Evolutionary conservation across 768 basidiomycete genomes (phyloP).

Genomic region (Boletus insuetus): DNA sequence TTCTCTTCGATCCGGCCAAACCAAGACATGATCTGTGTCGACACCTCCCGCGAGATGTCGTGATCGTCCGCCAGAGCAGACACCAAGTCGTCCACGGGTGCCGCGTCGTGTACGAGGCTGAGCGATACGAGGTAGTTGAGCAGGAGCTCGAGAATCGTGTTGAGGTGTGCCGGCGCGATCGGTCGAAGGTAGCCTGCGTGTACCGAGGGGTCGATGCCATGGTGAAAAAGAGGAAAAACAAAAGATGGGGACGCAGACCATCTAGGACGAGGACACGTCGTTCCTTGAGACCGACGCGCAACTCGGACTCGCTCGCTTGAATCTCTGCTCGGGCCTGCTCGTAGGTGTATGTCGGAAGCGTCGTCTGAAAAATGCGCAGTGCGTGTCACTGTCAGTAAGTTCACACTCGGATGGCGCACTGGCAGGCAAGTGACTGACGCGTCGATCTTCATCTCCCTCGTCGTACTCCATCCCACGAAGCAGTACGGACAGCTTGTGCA

Average conservation of each 20-base stretch:
- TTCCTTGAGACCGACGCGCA: slow-evolving; percentile 61
- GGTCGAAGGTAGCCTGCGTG: slow-evolving; percentile 66
- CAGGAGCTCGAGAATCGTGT: slow-evolving; percentile 68
- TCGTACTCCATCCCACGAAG: slow-evolving; percentile 70
- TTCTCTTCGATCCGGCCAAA: slow-evolving; percentile 63
- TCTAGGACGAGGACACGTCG: slow-evolving; percentile 70
- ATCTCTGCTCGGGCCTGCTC: slow-evolving; percentile 60
- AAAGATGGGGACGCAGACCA: slow-evolving; percentile 37
- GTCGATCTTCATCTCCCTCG: slow-evolving; percentile 51
- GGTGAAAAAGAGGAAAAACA: background rate
- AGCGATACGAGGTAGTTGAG: slow-evolving; percentile 72
- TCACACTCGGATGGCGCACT: too few species aligned
- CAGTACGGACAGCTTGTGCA: slow-evolving; percentile 61
- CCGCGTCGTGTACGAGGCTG: slow-evolving; percentile 49
- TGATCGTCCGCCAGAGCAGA: slow-evolving; percentile 67
- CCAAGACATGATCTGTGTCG: slow-evolving; percentile 74
- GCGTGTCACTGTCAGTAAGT: too few species aligned
- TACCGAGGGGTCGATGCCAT: background rate
- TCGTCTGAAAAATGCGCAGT: slow-evolving; percentile 19
- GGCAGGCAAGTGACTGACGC: slow-evolving; percentile 27
- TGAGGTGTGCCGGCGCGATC: slow-evolving; percentile 64
- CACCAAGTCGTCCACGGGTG: slow-evolving; percentile 56
- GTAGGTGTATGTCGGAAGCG: slow-evolving; percentile 47
- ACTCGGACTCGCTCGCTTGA: slow-evolving; percentile 81
- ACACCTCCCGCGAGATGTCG: slow-evolving; percentile 60